Evolutionary conservation across 148 eudicot genomes (phyloP).

Genomic region (Polygonum aviculare): DNA sequence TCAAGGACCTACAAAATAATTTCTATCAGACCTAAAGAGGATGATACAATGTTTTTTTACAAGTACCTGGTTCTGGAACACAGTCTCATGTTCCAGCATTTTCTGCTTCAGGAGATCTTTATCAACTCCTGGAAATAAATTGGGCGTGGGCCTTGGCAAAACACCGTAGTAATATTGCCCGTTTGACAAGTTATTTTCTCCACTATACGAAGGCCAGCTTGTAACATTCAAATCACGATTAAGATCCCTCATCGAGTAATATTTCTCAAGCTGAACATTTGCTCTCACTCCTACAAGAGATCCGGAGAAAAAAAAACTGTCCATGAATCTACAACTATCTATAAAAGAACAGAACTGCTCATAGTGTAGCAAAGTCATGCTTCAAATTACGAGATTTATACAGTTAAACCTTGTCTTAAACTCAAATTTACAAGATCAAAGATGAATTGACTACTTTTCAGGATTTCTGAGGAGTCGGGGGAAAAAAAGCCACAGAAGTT

Average conservation of each 20-base stretch:
- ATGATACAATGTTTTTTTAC: background rate
- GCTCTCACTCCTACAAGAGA: slow-evolving; percentile 70
- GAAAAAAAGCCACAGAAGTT: background rate
- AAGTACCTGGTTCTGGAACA: slow-evolving; percentile 73
- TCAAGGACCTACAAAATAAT: background rate
- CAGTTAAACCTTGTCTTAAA: background rate
- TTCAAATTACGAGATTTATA: background rate
- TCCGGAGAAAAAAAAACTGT: slow-evolving; percentile 17
- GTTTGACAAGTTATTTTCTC: slow-evolving; percentile 41
- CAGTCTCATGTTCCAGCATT: slow-evolving; percentile 79
- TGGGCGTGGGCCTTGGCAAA: slow-evolving; percentile 28
- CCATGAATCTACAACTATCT: background rate
- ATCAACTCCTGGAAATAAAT: slow-evolving; percentile 41
- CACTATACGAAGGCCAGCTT: slow-evolving; percentile 59
- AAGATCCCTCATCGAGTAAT: slow-evolving; percentile 63
- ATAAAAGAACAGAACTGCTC: background rate
- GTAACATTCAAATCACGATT: slow-evolving; percentile 54
- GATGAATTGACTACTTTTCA: background rate
- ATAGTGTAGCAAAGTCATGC: background rate
- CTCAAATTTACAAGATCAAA: background rate
- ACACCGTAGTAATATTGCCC: slow-evolving; percentile 46
- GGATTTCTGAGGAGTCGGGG: background rate
- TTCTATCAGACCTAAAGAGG: background rate
- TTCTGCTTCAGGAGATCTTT: slow-evolving; percentile 68
- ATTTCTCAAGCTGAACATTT: slow-evolving; percentile 54